A percentile compares a stretch with the other conserved stretches of the same genome.
These are phyloP conservation scores for Fraxinus sp. DNA, from an alignment of 305 asterid species.

Conservation along the genomic window DNA sequence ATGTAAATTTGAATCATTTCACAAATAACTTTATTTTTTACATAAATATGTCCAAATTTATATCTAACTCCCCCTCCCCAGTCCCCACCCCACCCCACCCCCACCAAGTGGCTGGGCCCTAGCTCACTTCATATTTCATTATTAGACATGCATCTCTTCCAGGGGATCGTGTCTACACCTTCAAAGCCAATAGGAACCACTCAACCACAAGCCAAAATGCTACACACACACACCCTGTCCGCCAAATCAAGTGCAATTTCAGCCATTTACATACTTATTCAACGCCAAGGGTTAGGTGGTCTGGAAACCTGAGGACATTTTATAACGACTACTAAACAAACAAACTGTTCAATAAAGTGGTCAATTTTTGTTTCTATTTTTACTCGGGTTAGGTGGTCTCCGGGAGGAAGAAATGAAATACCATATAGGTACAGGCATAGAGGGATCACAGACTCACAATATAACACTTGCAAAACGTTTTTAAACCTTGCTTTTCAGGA, in stretches of 20 bases:
- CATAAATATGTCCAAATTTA: not conserved
- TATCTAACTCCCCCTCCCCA: not conserved
- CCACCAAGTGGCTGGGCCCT: not conserved
- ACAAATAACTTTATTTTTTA: not conserved
- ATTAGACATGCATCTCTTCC: not conserved
- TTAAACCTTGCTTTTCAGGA: not conserved
- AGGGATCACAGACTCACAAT: not conserved
- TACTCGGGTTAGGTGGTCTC: not conserved
- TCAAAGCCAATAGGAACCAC: not conserved
- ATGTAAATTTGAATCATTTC: not conserved
- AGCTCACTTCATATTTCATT: not conserved
- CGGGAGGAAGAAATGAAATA: not conserved
- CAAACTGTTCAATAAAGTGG: not conserved
- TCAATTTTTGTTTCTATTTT: not conserved
- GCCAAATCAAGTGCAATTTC: not conserved
- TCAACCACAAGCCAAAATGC: not conserved
- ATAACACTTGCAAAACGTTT: not conserved
- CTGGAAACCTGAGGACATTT: not conserved
- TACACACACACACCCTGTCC: not conserved
- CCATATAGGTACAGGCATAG: not conserved
- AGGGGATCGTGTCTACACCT: not conserved
- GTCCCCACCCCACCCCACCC: not conserved
- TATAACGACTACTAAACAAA: not conserved
- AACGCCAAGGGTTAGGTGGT: not conserved
- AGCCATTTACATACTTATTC: not conserved